Evolutionary conservation across 768 basidiomycete species (phyloP).

Genomic region (Kwoniella dendrophila): DNA sequence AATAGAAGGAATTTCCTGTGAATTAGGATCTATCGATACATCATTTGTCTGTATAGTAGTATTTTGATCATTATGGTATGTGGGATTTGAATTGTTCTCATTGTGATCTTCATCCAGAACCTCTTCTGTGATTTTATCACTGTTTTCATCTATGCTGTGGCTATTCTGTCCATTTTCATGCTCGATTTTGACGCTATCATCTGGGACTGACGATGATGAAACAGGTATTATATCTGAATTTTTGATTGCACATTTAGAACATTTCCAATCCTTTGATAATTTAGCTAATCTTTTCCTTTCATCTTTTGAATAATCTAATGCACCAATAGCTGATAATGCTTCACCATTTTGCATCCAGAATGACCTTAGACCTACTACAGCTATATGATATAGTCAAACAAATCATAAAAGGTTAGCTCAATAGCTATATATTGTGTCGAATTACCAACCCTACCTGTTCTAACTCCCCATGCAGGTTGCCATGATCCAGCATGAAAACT

Average conservation of each 20-base stretch:
- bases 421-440: too few species aligned
- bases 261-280: conserved; percentile 49
- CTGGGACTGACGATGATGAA: neutral
- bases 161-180: neutral
- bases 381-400: conserved; percentile 30
- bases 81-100: too few species aligned
- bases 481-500: conserved; percentile 86
- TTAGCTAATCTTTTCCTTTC: conserved; percentile 52
- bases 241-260: conserved; percentile 37
- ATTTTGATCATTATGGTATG: neutral
- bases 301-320: conserved; percentile 49
- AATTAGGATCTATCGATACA: conserved; percentile 11
- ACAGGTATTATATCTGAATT: conserved; percentile 31
- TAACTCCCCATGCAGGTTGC: conserved; percentile 98
- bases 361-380: conserved; percentile 54
- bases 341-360: conserved; percentile 56
- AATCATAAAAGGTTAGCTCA: neutral
- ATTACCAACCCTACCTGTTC: conserved; percentile 66
- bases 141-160: neutral
- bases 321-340: conserved; percentile 51
- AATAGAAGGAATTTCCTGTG: conserved; percentile 9
- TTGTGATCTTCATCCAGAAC: neutral
- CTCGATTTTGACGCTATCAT: neutral
- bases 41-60: neutral
- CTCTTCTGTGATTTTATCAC: neutral